phyloP scores from a whole-genome alignment of 805 yeast species.

The Ogataea sp. region DNA sequence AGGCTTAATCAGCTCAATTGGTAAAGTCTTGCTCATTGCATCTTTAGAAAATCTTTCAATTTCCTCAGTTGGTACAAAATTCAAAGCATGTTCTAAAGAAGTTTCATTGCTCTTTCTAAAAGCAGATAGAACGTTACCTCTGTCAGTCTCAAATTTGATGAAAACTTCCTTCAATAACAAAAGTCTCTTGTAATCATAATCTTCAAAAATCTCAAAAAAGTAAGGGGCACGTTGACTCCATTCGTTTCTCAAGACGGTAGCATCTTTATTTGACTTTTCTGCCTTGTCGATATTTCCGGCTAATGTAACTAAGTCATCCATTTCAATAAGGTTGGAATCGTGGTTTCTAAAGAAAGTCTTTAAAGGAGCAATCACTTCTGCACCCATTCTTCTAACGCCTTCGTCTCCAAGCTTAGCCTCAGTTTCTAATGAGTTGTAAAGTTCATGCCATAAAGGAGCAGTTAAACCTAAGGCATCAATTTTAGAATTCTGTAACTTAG shows the following conservation, averaged over 20 bases:
- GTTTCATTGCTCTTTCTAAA: constrained; percentile 47
- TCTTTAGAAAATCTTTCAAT: constrained; percentile 45
- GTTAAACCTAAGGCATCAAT: constrained; percentile 40
- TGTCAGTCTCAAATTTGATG: constrained; percentile 54
- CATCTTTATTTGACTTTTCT: constrained; percentile 19
- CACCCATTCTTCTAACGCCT: constrained; percentile 43
- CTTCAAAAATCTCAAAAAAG: constrained; percentile 67
- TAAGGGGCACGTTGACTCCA: constrained; percentile 80
- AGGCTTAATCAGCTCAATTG: constrained; percentile 16
- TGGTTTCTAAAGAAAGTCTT: constrained; percentile 45
- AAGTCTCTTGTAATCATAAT: constrained; percentile 57
- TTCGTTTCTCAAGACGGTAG: constrained; percentile 38
- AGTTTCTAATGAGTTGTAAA: constrained; percentile 30
- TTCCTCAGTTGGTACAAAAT: constrained; percentile 55
- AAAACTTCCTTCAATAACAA: constrained; percentile 57
- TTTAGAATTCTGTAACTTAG: constrained; percentile 37
- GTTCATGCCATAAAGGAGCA: constrained; percentile 35
- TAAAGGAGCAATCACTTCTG: constrained; percentile 49
- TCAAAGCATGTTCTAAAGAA: constrained; percentile 57
- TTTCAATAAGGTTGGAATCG: constrained; percentile 32
- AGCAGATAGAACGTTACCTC: constrained; percentile 42
- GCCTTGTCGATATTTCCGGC: constrained; percentile 14
- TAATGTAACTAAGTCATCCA: constrained; percentile 26
- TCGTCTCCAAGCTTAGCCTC: constrained; percentile 38
- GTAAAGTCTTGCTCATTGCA: constrained; percentile 18